These are phyloP conservation scores for Cicer pinnatifidum DNA, from an alignment of 306 rosid genomes.

Conservation along the genomic window DNA sequence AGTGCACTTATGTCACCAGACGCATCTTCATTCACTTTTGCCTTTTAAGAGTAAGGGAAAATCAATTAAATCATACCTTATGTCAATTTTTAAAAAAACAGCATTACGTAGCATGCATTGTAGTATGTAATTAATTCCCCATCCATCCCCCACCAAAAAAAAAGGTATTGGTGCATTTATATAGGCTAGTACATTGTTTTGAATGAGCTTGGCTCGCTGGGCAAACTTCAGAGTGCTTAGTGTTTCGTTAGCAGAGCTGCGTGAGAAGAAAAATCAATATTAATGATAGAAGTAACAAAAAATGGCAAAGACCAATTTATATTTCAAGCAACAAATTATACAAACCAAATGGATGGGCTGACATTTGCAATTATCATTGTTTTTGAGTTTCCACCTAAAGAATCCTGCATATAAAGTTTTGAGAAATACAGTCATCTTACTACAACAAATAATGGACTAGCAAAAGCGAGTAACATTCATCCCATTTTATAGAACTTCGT, in stretches of 20 bases:
- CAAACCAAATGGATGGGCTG: slow-evolving; percentile 94
- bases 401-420: slow-evolving; percentile 71
- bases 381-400: slow-evolving; percentile 97
- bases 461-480: slow-evolving; percentile 1
- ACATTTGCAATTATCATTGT: slow-evolving; percentile 91
- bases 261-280: slow-evolving; percentile 46
- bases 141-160: neutral
- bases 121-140: neutral
- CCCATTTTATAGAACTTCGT: slow-evolving; percentile 33
- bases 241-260: slow-evolving; percentile 90
- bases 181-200: slow-evolving; percentile 74
- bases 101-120: neutral
- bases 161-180: neutral
- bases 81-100: neutral
- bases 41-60: slow-evolving; percentile 52
- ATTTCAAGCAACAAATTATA: slow-evolving; percentile 41
- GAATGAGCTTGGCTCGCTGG: slow-evolving; percentile 98
- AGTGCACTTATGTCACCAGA: slow-evolving; percentile 85
- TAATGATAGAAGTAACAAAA: slow-evolving; percentile 32
- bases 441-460: slow-evolving; percentile 33
- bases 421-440: slow-evolving; percentile 29
- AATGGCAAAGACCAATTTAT: slow-evolving; percentile 24
- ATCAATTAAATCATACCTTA: slow-evolving; percentile 39
- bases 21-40: slow-evolving; percentile 94
- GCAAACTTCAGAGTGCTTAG: slow-evolving; percentile 96